A percentile compares a stretch with the other conserved stretches of the same genome.
These are phyloP conservation scores for Quercus ilex DNA, from an alignment of 306 rosid species.

Conservation along the genomic window DNA sequence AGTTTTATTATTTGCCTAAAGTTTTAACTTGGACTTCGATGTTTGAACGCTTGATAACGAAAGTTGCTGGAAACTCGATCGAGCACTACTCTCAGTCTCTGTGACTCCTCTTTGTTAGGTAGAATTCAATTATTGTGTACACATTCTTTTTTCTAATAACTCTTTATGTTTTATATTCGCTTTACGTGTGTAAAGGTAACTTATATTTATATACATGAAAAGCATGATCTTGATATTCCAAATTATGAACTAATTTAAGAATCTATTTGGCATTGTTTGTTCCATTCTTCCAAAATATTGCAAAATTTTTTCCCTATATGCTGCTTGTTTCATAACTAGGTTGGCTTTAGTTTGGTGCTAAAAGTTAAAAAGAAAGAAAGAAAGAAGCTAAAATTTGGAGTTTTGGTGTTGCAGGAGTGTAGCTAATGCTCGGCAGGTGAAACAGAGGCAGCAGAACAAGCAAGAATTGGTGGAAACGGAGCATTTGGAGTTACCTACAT, in stretches of 20 bases:
- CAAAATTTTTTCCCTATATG: neutral
- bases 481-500: conserved; percentile 7
- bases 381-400: conserved; percentile 8
- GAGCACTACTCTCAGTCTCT: no score
- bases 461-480: conserved; percentile 35
- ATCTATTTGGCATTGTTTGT: neutral
- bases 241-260: neutral
- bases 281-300: neutral
- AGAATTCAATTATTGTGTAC: no score
- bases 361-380: neutral
- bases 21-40: no score
- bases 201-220: no score
- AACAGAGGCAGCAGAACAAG: conserved; percentile 44
- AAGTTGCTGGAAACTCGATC: no score
- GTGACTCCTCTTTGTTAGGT: no score
- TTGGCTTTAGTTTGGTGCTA: conserved; percentile 6
- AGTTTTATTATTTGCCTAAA: no score
- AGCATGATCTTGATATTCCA: neutral
- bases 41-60: no score
- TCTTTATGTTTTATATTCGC: no score
- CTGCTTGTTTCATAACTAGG: neutral
- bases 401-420: conserved; percentile 63
- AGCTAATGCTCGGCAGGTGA: conserved; percentile 54
- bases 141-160: no score
- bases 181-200: no score